Conservation (phyloP, 2,329 filamentous ascomycete genomes). For the Scorias spongiosa region DNA sequence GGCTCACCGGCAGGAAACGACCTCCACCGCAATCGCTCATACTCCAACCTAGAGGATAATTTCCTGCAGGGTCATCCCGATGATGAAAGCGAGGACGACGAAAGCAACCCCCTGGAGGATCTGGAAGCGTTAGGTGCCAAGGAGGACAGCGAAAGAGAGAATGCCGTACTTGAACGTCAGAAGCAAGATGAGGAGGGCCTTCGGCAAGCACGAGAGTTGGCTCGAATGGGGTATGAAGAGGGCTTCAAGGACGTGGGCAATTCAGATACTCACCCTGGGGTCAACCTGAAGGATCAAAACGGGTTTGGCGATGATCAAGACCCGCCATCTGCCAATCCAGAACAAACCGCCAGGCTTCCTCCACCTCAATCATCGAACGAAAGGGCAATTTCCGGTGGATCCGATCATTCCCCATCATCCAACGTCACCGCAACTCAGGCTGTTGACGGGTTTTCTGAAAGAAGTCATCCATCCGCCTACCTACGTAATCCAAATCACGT, state of each 20-base stretch:
- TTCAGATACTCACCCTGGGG: too few species aligned
- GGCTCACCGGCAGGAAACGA: background rate
- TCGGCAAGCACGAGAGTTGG: constrained; percentile 16
- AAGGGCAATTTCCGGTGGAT: too few species aligned
- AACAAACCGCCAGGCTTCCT: too few species aligned
- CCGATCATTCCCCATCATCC: too few species aligned
- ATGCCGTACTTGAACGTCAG: constrained; percentile 4
- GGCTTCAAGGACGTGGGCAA: background rate
- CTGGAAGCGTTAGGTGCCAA: constrained; percentile 19
- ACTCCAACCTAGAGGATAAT: background rate
- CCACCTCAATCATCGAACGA: too few species aligned
- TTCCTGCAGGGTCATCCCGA: background rate
- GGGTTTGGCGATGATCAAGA: too few species aligned
- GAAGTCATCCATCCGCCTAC: too few species aligned
- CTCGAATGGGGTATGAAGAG: constrained; percentile 16
- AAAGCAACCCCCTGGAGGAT: constrained; percentile 21
- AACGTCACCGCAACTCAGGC: too few species aligned
- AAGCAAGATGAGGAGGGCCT: constrained; percentile 17
- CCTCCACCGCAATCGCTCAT: background rate
- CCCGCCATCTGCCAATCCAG: too few species aligned
- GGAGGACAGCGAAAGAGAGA: constrained; percentile 13
- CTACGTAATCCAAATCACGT: too few species aligned
- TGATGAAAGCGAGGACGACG: constrained; percentile 18
- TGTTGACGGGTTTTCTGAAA: too few species aligned
- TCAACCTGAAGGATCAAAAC: too few species aligned